Evolutionary conservation across 306 rosid species (phyloP), one percentile per base, ranked within the genome.

Genomic region (Abrus precatorius): DNA sequence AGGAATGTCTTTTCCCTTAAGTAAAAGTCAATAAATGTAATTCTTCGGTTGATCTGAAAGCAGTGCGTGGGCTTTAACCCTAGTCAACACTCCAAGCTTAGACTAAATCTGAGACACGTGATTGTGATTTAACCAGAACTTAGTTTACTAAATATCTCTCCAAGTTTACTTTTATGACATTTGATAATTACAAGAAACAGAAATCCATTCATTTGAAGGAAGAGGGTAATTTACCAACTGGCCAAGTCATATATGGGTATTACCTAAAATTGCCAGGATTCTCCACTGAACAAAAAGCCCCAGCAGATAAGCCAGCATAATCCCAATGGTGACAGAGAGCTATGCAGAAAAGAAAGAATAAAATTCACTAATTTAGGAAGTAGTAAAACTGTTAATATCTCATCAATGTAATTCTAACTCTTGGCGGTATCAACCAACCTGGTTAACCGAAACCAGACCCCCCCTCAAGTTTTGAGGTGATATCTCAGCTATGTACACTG

Each of bases 261-360:
- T 90, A 95, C 99, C 99, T 85, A 95, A 72, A 74, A 93, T 89
- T 73, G 99, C 99, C 36, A 95, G 99, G 80, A 89, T 49, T 92
- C 99, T 91, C 99, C 99, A 95, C 5, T 84, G 74, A 83, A 93
- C 97, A 85, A 95, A 95, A 76, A 95, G 87, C 69, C 99, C 99
- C 38, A 95, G 91, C 87, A 93, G 76, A 88, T 93, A 95, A 82
- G 98, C 96, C 85, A 95, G 84, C 98, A 95, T 69, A 78, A 93
- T 95, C 82, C 98, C 99, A 74, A 87, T 68, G 65, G 99, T 95
- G 84, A 95, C 96, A 64, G 99, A 88, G 60, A 93, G 99, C 99
- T 95, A 68, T 76, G 80, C 34, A 77, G 73, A 44, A 72, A 80
- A 61, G 4, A 30, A 75, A 69, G 4, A 69, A 44, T 71, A 49